Base-by-base conservation (phyloP, 768 basidiomycete species). In the Exsudoporus frostii region DNA sequence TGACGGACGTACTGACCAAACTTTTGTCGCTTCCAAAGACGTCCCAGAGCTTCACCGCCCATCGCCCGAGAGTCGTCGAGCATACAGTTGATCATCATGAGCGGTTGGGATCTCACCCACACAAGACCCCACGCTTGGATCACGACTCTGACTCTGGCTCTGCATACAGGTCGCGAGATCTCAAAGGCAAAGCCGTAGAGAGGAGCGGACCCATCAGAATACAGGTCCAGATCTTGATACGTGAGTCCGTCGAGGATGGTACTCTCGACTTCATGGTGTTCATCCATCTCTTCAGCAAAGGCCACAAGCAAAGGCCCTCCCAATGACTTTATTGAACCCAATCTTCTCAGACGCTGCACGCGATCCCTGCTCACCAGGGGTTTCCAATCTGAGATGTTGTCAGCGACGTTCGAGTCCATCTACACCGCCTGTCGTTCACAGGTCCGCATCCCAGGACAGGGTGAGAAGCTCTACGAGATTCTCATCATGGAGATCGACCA, bases 61-160 rank as follows among this genome's bases (percentile, higher is more conserved):
- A 79, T 20, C 73, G 69, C 33, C 57, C 76, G 4, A 70, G 76
- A 7, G 63, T 73, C 39, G 49, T 71, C 44, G 73, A 75, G 50
- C 51, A n/a, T 25, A 48, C 65, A 8, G 1, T 58, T 27, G 68
- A 75, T 53, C 54, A 37, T 20, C 54, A 58, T 50, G 74, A 76
- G 53, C 77, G 76, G 71, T 78, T 74, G 64, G 79, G 74, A 66
- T 80, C 80, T 70, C 82, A 79, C 73, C 80, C 81, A 58, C 79
- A 78, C 70, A 90, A 90, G 76, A 81, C 80, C 53, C 78, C 84
- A 56, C 84, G 86, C 57, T 73, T 86, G 70, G 79, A 79, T 57
- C 72, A 73, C 61, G 84, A 86, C 75, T 82, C 79, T 70, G 86
- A 88, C 73, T 78, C 84, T 61, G 79, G 79, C 59, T 82, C 84